Evolutionary conservation across 1,284 basidiomycete species (phyloP).

Genomic region (Sanghuangporus sanghuang): DNA sequence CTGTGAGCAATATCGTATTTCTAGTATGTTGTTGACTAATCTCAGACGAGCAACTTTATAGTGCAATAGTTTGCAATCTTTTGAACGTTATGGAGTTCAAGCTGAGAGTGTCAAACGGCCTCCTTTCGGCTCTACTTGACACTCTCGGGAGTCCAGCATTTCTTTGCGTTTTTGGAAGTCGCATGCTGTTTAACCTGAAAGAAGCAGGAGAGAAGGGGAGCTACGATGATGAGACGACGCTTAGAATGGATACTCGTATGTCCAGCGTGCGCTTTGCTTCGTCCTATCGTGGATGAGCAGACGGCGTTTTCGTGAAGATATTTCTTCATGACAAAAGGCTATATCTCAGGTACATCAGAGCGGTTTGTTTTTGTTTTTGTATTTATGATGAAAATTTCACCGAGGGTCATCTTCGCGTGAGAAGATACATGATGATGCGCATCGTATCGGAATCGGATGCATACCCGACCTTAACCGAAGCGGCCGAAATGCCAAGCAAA

Average conservation of each 20-base stretch:
- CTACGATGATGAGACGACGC: not conserved
- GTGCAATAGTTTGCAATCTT: not conserved
- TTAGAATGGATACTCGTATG: not conserved
- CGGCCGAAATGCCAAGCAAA: too few species aligned
- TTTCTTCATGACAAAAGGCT: not conserved
- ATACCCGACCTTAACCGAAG: too few species aligned
- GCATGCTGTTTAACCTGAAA: not conserved
- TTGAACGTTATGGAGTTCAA: not conserved
- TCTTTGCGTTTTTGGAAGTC: not conserved
- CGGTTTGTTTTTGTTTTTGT: too few species aligned
- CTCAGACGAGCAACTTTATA: not conserved
- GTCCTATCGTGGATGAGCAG: not conserved
- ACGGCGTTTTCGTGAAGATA: not conserved
- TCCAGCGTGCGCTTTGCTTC: not conserved
- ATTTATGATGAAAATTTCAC: too few species aligned
- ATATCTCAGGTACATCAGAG: too few species aligned
- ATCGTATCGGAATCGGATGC: too few species aligned
- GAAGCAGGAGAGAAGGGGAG: not conserved
- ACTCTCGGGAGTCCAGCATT: not conserved
- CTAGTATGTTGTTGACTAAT: not conserved
- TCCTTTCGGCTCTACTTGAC: not conserved
- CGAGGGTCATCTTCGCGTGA: too few species aligned
- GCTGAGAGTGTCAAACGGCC: not conserved
- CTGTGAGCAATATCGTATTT: not conserved
- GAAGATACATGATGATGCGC: too few species aligned